Base-by-base conservation (phyloP, 148 eudicot genomes). In the Mesembryanthemum crystallinum region DNA sequence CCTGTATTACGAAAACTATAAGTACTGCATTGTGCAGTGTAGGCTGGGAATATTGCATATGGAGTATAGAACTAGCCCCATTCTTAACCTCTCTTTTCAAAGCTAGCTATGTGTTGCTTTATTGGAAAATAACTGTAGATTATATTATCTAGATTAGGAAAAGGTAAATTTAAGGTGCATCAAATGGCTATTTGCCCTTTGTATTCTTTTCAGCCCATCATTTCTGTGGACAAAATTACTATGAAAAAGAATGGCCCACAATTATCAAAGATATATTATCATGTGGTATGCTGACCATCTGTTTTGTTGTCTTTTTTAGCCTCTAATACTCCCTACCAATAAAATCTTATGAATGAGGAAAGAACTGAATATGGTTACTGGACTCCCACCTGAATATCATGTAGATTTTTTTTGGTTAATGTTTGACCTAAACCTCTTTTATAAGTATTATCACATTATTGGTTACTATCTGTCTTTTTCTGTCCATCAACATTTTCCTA, bases 391-490 rank as follows among this genome's bases (percentile, higher is more conserved):
- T 74, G 29, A 74, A 61, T 51, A 33, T 32, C 66, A 49, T 78
- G 71, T 24, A 64, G 25, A 64, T 67, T 54, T 71, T 70, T 64
- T 64, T 5, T 24, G 3, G 1, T 15, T 45, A 7, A 18, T 71
- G 66, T 70, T 64, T 5, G 18, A 1, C 1, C 18, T 32, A 12
- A 23, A 61, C 25, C 67, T 64, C 12, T 29, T 66, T 74, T 43
- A 42, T 45, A 23, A 29, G 66, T 43, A 76, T 30, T 30, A 37
- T 64, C 69, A 59, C 72, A 65, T 76, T 78, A 51, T 75, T 62
- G 83, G 76, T 75, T 82, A 73, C 25, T 43, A 57, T 33, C 78
- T 59, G 32, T 77, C 79, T 84, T 81, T 77, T 72, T 64, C 71
- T 51, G 47, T 72, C 64, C 77, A 69, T 79, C 82, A 82, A 52